Evolutionary conservation across 2,329 filamentous ascomycete species (phyloP), one percentile per base, ranked within the genome.

Genomic region (Paraphaeosphaeria minitans): DNA sequence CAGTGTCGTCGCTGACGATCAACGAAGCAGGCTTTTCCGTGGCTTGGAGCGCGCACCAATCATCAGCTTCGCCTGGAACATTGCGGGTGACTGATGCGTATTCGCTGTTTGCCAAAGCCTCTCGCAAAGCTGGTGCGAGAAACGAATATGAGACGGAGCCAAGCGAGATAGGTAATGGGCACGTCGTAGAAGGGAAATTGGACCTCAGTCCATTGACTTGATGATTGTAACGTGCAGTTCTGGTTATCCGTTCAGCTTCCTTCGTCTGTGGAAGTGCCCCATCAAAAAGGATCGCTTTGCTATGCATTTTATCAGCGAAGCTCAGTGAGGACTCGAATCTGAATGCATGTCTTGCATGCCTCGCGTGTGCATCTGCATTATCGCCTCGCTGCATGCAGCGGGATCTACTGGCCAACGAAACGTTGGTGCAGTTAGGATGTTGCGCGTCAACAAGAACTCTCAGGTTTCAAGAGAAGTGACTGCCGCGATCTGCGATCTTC

Each of bases 41-140:
- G 7, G 91, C 82, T 54, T 87, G 82, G 14, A 82, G 77, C 3
- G 92, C 92, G 73, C 93, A 97, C 77, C 87, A 95, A 24, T 82
- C 77, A 71, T 98, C 94, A 1, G 94, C 94, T 77, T 98, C 94
- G 0, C 91, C 93, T 0, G 92, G 87, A 0, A 96, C 89, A 13
- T 95, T 81, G 24, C 81, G 77, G 0, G 81, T 82, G 6, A 78
- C 66, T 2, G 70, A 9, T 79, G 81, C 46, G 82, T 70, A 59
- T 61, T 68, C 4, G 62, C 73, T 84, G 0, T 65, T 58, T n/a
- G 75, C 74, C 22, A 97, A 77, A 6, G 86, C 84, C 61, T 97
- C 92, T 48, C 93, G 84, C 6, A 94, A 82, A 2, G 90, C 86
- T 2, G 92, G 87, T 0, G 97, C 89, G 39, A 96, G 84, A 62